A percentile compares a stretch with the other conserved stretches of the same genome.
Conservation (phyloP, 2,329 filamentous ascomycete species). For the Diaporthe capsici region DNA sequence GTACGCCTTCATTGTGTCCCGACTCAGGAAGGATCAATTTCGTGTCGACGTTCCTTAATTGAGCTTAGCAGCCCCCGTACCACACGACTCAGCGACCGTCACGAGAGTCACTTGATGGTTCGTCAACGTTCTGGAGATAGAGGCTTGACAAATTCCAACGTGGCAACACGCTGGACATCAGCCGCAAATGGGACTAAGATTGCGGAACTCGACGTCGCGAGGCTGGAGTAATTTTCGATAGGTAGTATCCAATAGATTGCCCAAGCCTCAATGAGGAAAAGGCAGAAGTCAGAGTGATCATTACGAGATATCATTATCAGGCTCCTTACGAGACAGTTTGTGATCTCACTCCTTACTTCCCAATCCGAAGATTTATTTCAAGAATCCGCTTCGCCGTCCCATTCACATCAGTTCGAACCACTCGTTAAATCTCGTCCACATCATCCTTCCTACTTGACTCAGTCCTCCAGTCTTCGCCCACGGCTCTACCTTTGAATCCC, state of each 20-base stretch:
- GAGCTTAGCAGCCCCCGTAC: constrained; percentile 8
- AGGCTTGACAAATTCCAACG: constrained; percentile 7
- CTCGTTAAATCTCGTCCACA: background rate
- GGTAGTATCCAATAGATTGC: background rate
- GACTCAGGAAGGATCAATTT: background rate
- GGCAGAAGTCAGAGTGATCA: background rate
- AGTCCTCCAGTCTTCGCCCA: background rate
- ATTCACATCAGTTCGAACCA: background rate
- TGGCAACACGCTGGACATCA: background rate
- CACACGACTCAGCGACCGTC: constrained; percentile 17
- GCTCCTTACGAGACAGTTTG: background rate
- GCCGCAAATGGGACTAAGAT: background rate
- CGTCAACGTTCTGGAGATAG: background rate
- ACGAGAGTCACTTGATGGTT: background rate
- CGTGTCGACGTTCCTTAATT: background rate
- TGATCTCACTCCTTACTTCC: background rate
- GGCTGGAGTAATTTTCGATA: background rate
- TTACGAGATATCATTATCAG: constrained; percentile 26
- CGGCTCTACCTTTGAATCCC: background rate
- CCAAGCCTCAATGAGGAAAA: background rate
- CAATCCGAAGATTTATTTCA: background rate
- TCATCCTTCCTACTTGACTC: background rate
- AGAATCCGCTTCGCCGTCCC: background rate
- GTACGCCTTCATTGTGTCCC: background rate
- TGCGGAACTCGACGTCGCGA: background rate